phyloP scores from a whole-genome alignment of 2,329 filamentous ascomycete species.

The Verticillium albo-atrum region DNA sequence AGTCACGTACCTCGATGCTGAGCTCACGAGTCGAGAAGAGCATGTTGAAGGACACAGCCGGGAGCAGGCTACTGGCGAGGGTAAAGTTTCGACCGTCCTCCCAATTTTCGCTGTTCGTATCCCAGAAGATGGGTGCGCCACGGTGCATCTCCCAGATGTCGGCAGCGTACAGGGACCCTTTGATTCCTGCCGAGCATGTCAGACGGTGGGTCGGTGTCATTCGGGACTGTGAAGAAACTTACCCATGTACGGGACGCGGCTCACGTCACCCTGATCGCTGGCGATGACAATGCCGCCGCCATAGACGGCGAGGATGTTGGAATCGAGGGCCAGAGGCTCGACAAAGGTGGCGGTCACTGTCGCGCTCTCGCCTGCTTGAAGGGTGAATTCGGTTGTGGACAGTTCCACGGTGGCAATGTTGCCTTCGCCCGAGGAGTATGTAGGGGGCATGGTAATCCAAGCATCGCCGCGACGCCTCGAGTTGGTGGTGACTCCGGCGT shows the following conservation, averaged over 20 bases:
- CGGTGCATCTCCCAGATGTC: conserved; percentile 19
- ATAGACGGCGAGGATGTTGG: conserved; percentile 16
- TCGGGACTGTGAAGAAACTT: background rate
- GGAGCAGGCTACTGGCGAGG: too few species aligned
- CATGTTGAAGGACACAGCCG: too few species aligned
- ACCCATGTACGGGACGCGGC: conserved; percentile 17
- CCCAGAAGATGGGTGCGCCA: conserved; percentile 17
- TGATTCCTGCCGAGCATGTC: conserved; percentile 21
- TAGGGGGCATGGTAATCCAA: too few species aligned
- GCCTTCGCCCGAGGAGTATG: too few species aligned
- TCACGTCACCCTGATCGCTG: conserved; percentile 16
- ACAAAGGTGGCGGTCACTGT: conserved; percentile 40
- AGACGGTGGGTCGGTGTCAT: background rate
- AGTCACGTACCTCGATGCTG: too few species aligned
- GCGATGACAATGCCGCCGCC: conserved; percentile 18
- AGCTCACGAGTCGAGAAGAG: too few species aligned
- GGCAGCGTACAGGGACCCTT: conserved; percentile 24
- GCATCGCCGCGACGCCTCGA: too few species aligned
- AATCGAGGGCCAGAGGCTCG: conserved; percentile 14
- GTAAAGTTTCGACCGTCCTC: background rate
- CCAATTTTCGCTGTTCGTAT: conserved; percentile 30
- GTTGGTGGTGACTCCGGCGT: conserved; percentile 24
- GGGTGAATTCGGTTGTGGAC: conserved; percentile 34
- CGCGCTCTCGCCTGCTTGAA: conserved; percentile 34
- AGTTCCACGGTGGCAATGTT: conserved; percentile 39